Conservation (phyloP, 2,329 filamentous ascomycete genomes). For the Penicillium sp. region DNA sequence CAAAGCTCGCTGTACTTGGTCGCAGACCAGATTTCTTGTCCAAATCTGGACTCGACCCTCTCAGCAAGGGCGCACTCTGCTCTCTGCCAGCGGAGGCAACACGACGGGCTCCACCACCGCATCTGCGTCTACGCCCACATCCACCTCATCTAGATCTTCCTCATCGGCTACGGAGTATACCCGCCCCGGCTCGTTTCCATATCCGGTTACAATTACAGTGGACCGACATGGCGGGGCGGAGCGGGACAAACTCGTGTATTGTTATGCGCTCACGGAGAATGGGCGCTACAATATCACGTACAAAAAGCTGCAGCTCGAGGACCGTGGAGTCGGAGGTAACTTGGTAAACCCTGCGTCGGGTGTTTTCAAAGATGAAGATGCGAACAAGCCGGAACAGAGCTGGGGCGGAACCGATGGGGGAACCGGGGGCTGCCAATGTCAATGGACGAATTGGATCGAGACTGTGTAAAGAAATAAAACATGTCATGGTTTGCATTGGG, state of each 20-base stretch:
- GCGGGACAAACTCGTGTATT: conserved; percentile 54
- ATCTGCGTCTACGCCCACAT: conserved; percentile 15
- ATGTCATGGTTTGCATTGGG: too few relatives aligned
- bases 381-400: conserved; percentile 3
- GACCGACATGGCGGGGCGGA: conserved; percentile 55
- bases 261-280: conserved; percentile 51
- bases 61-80: conserved; percentile 26
- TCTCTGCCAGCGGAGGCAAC: conserved; percentile 13
- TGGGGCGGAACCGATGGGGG: conserved; percentile 53
- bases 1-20: conserved; percentile 51
- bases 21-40: conserved; percentile 56
- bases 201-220: conserved; percentile 54
- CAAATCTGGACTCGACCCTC: conserved; percentile 56
- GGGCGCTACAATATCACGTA: conserved; percentile 43
- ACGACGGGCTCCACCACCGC: conserved; percentile 6
- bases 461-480: conserved; percentile 3
- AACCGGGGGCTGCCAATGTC: conserved; percentile 54
- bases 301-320: conserved; percentile 49
- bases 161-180: conserved; percentile 44
- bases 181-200: conserved; percentile 55
- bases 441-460: conserved; percentile 51
- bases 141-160: conserved; percentile 25
- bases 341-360: conserved; percentile 49
- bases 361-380: conserved; percentile 32
- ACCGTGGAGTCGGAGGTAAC: conserved; percentile 47